Evolutionary conservation across 176 grass and related monocot species (phyloP), one percentile per base, ranked within the genome.

Genomic region (Stipa capillata): DNA sequence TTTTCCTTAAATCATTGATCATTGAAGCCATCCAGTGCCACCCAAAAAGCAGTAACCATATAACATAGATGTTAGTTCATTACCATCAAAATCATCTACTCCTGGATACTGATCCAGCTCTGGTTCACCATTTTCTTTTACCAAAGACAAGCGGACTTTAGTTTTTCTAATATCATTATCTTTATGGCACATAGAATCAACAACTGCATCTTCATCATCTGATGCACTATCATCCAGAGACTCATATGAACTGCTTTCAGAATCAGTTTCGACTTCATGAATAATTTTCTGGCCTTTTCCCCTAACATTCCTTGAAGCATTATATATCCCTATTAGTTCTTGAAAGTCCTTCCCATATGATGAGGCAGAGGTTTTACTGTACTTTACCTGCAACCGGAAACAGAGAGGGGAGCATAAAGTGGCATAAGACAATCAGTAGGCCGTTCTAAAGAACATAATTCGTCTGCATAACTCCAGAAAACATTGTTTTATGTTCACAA

Each of bases 51-150:
- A 83, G 29, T 24, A 36, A 0, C 20, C 43, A 16, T 73, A 53
- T 2, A 81, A 85, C 69, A 41, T 62, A 74, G 15, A 35, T 17
- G 32, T 49, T 85, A 73, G 24, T 61, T 61, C 29, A 53, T 83
- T 97, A 97, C 94, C 91, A 92, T 92, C 91, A 82, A 97, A 90
- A 85, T 97, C 89, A 92, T 94, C 83, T 40, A 90, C 87, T 87
- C 66, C 83, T 39, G 60, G 53, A 86, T 88, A 79, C 78, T 83
- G 70, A 79, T 94, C 94, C 65, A 92, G 69, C 64, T 92, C 91
- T 68, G 83, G 82, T 80, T 94, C 91, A 76, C 82, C 4, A 57
- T 86, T 84, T 76, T 88, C 78, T 65, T 88, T 86, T 60, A 69
- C 63, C 24, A 67, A 43, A 76, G 10, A 31, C 39, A 57, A 64